A percentile compares a stretch with the other conserved stretches of the same genome.
These are phyloP conservation scores for Floccularia luteovirens DNA, from an alignment of 768 basidiomycete species.

Conservation along the genomic window DNA sequence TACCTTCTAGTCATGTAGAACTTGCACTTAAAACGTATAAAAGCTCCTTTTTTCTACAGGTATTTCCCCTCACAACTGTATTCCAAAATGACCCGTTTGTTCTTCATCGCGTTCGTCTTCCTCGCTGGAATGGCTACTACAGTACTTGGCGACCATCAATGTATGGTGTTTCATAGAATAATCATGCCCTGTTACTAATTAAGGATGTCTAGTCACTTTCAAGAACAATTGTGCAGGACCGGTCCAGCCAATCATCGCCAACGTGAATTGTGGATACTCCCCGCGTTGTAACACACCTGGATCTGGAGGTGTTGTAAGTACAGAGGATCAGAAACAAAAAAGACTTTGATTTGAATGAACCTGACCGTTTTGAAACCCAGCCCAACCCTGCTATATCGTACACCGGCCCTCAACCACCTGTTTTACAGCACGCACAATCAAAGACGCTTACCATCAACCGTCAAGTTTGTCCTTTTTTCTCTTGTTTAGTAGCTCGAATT, in stretches of 20 bases:
- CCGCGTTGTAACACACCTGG: constrained; percentile 26
- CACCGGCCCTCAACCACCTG: constrained; percentile 24
- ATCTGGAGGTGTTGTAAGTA: constrained; percentile 14
- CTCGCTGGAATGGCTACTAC: not conserved
- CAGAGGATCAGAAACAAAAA: constrained; percentile 12
- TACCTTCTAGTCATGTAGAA: too few species aligned
- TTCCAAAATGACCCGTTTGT: not conserved
- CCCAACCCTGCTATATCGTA: constrained; percentile 23
- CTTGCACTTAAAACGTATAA: too few species aligned
- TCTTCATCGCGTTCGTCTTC: not conserved
- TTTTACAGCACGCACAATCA: constrained; percentile 15
- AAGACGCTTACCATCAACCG: constrained; percentile 20
- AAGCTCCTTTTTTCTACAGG: too few species aligned
- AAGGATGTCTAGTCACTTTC: constrained; percentile 21
- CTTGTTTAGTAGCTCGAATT: too few species aligned
- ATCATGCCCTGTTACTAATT: not conserved
- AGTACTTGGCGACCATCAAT: not conserved
- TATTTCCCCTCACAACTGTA: not conserved
- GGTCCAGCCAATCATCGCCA: constrained; percentile 26
- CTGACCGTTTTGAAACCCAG: constrained; percentile 7
- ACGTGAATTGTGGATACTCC: constrained; percentile 32
- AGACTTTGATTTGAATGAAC: not conserved
- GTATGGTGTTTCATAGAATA: not conserved
- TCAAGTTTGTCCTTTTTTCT: constrained; percentile 11
- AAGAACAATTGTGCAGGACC: constrained; percentile 22